Conservation (phyloP, 768 basidiomycete species). For the Leucosporidium yakuticum region DNA sequence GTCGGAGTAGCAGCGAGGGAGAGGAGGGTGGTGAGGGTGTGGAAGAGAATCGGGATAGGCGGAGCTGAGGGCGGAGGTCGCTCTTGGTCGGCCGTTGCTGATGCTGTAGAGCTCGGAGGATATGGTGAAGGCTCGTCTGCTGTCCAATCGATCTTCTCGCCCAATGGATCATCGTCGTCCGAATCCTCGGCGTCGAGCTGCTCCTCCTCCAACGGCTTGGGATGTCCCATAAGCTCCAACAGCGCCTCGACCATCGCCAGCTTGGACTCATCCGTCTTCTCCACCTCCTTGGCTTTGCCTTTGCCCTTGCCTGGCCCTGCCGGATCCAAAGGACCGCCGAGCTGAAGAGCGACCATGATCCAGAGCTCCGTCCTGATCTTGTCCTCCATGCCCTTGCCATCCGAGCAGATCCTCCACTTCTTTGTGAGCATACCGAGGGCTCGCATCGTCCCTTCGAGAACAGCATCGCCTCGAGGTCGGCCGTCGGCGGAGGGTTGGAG, state of each 20-base stretch:
- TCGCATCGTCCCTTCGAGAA: slow-evolving; percentile 48
- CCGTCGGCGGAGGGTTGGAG: slow-evolving; percentile 64
- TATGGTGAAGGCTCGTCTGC: slow-evolving; percentile 2
- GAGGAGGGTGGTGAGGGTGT: slow-evolving; percentile 71
- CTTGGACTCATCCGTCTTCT: slow-evolving; percentile 70
- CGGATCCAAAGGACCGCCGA: slow-evolving; percentile 55
- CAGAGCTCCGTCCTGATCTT: slow-evolving; percentile 60
- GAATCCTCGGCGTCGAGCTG: slow-evolving; percentile 33
- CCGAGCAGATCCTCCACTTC: slow-evolving; percentile 52
- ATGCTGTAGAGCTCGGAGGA: background rate
- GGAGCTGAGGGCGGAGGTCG: slow-evolving; percentile 1
- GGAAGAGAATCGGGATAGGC: slow-evolving; percentile 65
- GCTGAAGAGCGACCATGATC: slow-evolving; percentile 61
- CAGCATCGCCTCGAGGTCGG: slow-evolving; percentile 67
- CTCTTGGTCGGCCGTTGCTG: background rate
- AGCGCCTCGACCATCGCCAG: slow-evolving; percentile 67
- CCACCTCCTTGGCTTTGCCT: slow-evolving; percentile 50
- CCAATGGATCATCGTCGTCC: slow-evolving; percentile 44
- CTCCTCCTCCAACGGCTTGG: slow-evolving; percentile 30
- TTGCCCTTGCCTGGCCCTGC: slow-evolving; percentile 53
- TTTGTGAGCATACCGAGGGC: slow-evolving; percentile 58
- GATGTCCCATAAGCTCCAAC: slow-evolving; percentile 54
- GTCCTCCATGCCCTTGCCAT: slow-evolving; percentile 22
- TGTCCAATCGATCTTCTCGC: slow-evolving; percentile 19
- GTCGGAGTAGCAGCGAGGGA: slow-evolving; percentile 56